phyloP scores from a whole-genome alignment of 331 rosid species.

The Quercus tomentella region DNA sequence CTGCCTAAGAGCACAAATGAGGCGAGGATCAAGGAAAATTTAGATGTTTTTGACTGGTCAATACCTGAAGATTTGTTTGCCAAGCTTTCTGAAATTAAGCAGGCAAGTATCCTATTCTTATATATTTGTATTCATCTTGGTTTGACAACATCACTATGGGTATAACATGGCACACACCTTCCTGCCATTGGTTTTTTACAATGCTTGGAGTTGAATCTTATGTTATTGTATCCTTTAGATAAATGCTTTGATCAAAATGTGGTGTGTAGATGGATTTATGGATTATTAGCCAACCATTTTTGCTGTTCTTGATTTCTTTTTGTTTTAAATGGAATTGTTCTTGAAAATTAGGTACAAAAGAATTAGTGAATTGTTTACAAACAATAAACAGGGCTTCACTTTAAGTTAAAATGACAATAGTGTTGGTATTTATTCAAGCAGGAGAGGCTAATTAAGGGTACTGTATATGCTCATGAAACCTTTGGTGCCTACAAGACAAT shows the following conservation, averaged over 20 bases:
- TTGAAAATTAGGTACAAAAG: too few relatives aligned
- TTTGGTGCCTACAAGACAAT: constrained; percentile 44
- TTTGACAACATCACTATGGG: neutral
- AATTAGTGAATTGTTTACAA: too few relatives aligned
- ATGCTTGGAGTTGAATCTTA: neutral
- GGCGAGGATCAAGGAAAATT: constrained; percentile 47
- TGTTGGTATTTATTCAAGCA: constrained; percentile 19
- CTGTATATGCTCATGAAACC: constrained; percentile 20
- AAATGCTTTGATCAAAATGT: neutral
- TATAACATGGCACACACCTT: neutral
- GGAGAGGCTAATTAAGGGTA: constrained; percentile 48
- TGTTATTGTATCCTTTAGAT: neutral
- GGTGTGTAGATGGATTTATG: neutral
- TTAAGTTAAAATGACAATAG: neutral
- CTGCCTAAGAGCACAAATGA: constrained; percentile 60
- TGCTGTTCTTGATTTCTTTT: neutral
- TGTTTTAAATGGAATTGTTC: neutral
- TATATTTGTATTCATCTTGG: neutral
- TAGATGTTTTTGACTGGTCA: constrained; percentile 56
- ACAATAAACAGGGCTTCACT: too few relatives aligned
- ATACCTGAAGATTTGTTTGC: constrained; percentile 43
- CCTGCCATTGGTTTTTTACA: neutral
- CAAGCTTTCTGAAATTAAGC: constrained; percentile 42
- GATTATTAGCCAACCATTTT: neutral
- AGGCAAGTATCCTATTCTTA: constrained; percentile 30